These are phyloP conservation scores for Lachancea meyersii DNA, from an alignment of 805 yeast genomes.

Conservation along the genomic window DNA sequence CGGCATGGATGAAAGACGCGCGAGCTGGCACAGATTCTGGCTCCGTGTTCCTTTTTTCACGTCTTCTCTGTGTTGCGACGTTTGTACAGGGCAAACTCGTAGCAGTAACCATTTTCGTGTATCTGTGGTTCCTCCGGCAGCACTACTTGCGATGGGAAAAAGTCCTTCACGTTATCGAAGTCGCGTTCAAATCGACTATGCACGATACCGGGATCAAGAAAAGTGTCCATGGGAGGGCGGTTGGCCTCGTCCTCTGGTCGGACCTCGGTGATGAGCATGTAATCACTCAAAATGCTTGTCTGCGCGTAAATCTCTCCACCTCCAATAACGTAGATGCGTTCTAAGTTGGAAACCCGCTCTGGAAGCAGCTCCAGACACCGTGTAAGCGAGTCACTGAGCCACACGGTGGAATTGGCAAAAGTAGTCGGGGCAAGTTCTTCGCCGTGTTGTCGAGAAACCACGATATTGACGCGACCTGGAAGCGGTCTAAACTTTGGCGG, in stretches of 20 bases:
- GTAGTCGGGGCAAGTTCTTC: constrained; percentile 3
- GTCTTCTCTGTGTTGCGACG: neutral
- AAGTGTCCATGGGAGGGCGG: constrained; percentile 62
- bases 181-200: constrained; percentile 1
- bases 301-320: constrained; percentile 82
- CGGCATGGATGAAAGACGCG: too few relatives aligned
- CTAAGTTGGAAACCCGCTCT: constrained; percentile 31
- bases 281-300: constrained; percentile 42
- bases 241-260: constrained; percentile 26
- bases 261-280: constrained; percentile 68
- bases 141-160: constrained; percentile 20
- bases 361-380: constrained; percentile 37
- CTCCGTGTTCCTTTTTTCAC: neutral
- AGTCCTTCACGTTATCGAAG: constrained; percentile 21
- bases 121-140: constrained; percentile 28
- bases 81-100: constrained; percentile 56
- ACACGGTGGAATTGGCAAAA: constrained; percentile 15
- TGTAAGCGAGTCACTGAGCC: constrained; percentile 39
- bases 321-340: constrained; percentile 77
- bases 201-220: constrained; percentile 37
- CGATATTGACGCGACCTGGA: constrained; percentile 65
- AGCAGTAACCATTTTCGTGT: constrained; percentile 46
- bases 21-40: neutral
- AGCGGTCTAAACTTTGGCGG: constrained; percentile 81
- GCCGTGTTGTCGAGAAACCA: constrained; percentile 50